A percentile compares a stretch with the other conserved stretches of the same genome.
Evolutionary conservation across 2,329 filamentous ascomycete genomes (phyloP).

Genomic region (Chrysoporthe cubensis): DNA sequence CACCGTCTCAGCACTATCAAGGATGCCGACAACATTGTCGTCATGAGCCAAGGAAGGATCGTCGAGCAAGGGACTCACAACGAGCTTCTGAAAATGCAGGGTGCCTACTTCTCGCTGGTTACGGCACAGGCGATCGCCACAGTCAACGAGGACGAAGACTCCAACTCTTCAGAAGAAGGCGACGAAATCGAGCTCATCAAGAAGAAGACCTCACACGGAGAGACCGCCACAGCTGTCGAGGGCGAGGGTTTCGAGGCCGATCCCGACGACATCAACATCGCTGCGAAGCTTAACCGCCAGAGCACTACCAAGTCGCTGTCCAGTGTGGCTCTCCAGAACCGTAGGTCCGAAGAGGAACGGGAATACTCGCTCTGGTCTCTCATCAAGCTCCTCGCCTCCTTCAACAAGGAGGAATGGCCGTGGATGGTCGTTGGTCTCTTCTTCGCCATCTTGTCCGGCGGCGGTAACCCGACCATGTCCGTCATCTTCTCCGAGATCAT

Average conservation of each 20-base stretch:
- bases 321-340: conserved; percentile 68
- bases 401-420: conserved; percentile 74
- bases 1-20: conserved; percentile 94
- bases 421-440: conserved; percentile 75
- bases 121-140: conserved; percentile 82
- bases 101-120: conserved; percentile 83
- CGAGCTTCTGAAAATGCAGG: conserved; percentile 69
- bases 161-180: conserved; percentile 54
- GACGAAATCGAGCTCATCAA: conserved; percentile 56
- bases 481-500: conserved; percentile 93
- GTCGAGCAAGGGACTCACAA: conserved; percentile 91
- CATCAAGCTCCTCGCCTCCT: conserved; percentile 77
- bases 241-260: conserved; percentile 51
- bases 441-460: conserved; percentile 77
- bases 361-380: conserved; percentile 76
- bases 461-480: conserved; percentile 65
- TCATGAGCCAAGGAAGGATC: conserved; percentile 84
- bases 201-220: conserved; percentile 48
- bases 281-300: conserved; percentile 59
- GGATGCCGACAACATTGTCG: conserved; percentile 93
- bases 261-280: conserved; percentile 62
- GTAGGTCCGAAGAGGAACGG: conserved; percentile 50
- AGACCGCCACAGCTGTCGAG: conserved; percentile 36
- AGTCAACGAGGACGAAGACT: conserved; percentile 59
- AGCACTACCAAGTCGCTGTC: conserved; percentile 65